Percentiles rank a stretch among this genome's conserved stretches.
Conservation (phyloP, 2,329 filamentous ascomycete genomes). For the Corynespora cassiicola region DNA sequence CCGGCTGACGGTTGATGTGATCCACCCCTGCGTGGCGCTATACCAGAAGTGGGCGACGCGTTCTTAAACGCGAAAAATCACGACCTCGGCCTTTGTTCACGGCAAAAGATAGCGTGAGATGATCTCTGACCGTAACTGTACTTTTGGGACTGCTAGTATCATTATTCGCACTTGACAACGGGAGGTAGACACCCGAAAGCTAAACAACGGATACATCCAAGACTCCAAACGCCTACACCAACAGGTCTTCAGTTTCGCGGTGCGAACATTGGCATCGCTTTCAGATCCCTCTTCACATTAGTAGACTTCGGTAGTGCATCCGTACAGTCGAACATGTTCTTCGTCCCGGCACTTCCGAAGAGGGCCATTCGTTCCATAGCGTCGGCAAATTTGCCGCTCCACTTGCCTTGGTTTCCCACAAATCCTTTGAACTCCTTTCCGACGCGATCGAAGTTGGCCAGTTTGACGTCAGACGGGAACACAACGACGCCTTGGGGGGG, state of each 20-base stretch:
- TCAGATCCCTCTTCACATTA: conserved; percentile 25
- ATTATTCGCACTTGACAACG: no score
- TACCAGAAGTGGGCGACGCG: neutral
- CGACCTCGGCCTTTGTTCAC: no score
- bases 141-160: no score
- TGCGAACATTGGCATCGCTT: conserved; percentile 12
- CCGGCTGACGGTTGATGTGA: conserved; percentile 17
- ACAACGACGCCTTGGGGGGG: conserved; percentile 28
- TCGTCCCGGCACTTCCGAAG: conserved; percentile 21
- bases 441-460: conserved; percentile 30
- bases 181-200: neutral
- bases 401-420: conserved; percentile 40
- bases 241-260: conserved; percentile 12
- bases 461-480: conserved; percentile 39
- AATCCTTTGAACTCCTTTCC: conserved; percentile 45
- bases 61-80: neutral
- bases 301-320: conserved; percentile 20
- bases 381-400: conserved; percentile 38
- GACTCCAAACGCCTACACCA: neutral
- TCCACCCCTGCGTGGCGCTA: neutral
- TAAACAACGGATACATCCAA: neutral
- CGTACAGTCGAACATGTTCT: conserved; percentile 27
- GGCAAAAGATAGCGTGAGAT: no score
- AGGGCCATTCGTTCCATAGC: conserved; percentile 30
- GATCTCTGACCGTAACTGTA: no score